Base-by-base conservation (phyloP, 768 basidiomycete genomes). In the Kwoniella dendrophila region DNA sequence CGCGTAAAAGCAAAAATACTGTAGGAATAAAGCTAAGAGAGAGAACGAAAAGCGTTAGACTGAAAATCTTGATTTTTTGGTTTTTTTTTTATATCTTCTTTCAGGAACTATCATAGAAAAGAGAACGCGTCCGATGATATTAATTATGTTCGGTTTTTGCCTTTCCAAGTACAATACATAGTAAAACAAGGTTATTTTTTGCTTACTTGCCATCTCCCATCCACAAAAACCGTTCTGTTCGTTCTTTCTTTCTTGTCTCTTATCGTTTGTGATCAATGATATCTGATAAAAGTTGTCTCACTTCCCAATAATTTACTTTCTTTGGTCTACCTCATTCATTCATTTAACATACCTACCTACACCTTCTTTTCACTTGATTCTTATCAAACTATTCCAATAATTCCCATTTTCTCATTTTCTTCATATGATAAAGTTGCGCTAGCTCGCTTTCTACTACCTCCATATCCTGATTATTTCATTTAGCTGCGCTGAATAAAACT, bases 11-110 rank as follows among this genome's bases (percentile, higher is more conserved):
- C n/a, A n/a, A n/a, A n/a, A n/a, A n/a, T n/a, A n/a, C n/a, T n/a
- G n/a, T n/a, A n/a, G n/a, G n/a, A n/a, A n/a, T n/a, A n/a, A n/a
- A n/a, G n/a, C n/a, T n/a, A n/a, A n/a, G n/a, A n/a, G n/a, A n/a
- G n/a, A n/a, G 30, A 18, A 51, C 49, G 49, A 51, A 51, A 51
- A 34, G 49, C 49, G 49, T 51, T 51, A 51, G 49, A n/a, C 16
- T n/a, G 29, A 33, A 51, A 51, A 51, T 51, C 49, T 51, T 51
- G 49, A 51, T 49, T 29, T 49, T 49, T 6, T 29, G 24, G 20
- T 10, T 48, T 48, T 48, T 48, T 10, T 20, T 48, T 48, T 43
- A 20, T 43, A 14, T 20, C 41, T 6, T 6, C 7, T 6, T 43
- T 38, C 18, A 38, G 36, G 36, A 38, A 38, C 36, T 8, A 8